A percentile compares a stretch with the other conserved stretches of the same genome.
Conservation (phyloP, 768 basidiomycete genomes). For the Calocera cornea region DNA sequence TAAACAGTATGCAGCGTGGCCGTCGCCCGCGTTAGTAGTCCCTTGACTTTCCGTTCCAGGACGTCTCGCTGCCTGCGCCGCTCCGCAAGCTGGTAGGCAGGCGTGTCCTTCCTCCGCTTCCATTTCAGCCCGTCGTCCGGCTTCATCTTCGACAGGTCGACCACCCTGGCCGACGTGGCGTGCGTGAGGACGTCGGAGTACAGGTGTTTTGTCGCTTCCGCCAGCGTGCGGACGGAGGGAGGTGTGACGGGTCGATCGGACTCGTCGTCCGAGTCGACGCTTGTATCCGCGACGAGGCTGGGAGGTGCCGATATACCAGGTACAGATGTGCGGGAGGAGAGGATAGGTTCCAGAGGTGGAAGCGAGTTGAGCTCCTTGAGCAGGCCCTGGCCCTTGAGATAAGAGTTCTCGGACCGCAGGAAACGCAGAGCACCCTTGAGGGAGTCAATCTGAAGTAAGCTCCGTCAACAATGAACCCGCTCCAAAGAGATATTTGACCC, state of each 20-base stretch:
- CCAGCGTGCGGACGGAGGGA: constrained; percentile 48
- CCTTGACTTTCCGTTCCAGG: constrained; percentile 53
- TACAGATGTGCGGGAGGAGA: constrained; percentile 25
- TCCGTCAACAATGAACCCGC: constrained; percentile 7
- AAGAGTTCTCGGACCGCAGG: constrained; percentile 86
- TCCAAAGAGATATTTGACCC: constrained; percentile 9
- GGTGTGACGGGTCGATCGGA: constrained; percentile 22
- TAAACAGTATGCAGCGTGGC: background rate
- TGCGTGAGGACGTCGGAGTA: constrained; percentile 82
- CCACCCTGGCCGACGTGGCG: constrained; percentile 68
- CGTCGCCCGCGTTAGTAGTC: constrained; percentile 27
- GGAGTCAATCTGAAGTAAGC: constrained; percentile 53
- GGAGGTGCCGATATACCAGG: constrained; percentile 48
- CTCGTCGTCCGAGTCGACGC: constrained; percentile 43
- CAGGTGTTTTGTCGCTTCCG: constrained; percentile 70
- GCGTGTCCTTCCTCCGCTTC: constrained; percentile 68
- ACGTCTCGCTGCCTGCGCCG: constrained; percentile 62
- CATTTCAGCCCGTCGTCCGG: constrained; percentile 39
- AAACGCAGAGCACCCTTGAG: constrained; percentile 84
- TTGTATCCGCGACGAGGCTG: constrained; percentile 41
- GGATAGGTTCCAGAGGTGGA: constrained; percentile 40
- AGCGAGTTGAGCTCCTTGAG: constrained; percentile 68
- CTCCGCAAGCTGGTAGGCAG: constrained; percentile 68
- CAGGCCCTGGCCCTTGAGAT: constrained; percentile 84
- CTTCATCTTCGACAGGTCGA: constrained; percentile 53